Conservation (phyloP, 2,329 filamentous ascomycete species). For the Penicillium sumatraense region DNA sequence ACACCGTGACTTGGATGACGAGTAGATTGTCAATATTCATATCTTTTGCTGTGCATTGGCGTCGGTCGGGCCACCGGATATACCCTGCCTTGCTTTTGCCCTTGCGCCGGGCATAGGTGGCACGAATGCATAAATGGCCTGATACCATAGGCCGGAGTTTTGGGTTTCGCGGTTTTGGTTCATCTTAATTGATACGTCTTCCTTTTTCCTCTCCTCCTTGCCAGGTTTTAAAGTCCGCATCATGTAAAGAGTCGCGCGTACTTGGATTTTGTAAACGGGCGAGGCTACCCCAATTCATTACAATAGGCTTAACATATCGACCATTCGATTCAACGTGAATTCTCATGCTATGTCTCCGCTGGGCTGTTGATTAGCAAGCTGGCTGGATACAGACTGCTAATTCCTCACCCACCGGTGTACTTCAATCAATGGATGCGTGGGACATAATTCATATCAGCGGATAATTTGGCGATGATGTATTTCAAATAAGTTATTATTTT, state of each 20-base stretch:
- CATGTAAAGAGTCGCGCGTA: constrained; percentile 17
- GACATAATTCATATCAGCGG: too few species aligned
- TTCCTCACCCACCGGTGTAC: too few species aligned
- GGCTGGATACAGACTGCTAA: too few species aligned
- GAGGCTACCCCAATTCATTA: background rate
- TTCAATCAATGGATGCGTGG: too few species aligned
- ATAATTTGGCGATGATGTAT: background rate
- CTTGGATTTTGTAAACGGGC: background rate
- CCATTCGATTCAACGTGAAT: too few species aligned
- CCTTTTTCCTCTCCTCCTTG: constrained; percentile 13
- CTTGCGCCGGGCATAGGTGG: constrained; percentile 11
- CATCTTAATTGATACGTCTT: background rate
- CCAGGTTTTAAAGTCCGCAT: too few species aligned
- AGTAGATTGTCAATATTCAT: constrained; percentile 29
- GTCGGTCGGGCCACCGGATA: constrained; percentile 17
- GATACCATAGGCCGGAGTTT: constrained; percentile 26
- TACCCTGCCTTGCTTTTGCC: constrained; percentile 4
- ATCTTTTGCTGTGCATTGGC: constrained; percentile 18
- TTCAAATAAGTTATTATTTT: too few species aligned
- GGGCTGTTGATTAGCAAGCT: too few species aligned
- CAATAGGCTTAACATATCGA: background rate
- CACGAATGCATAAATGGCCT: constrained; percentile 28
- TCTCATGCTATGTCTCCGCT: too few species aligned
- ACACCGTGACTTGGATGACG: constrained; percentile 62
- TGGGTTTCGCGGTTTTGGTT: constrained; percentile 12